phyloP scores from a whole-genome alignment of 2,329 filamentous ascomycete species.

The Trichophyton schoenleinii region DNA sequence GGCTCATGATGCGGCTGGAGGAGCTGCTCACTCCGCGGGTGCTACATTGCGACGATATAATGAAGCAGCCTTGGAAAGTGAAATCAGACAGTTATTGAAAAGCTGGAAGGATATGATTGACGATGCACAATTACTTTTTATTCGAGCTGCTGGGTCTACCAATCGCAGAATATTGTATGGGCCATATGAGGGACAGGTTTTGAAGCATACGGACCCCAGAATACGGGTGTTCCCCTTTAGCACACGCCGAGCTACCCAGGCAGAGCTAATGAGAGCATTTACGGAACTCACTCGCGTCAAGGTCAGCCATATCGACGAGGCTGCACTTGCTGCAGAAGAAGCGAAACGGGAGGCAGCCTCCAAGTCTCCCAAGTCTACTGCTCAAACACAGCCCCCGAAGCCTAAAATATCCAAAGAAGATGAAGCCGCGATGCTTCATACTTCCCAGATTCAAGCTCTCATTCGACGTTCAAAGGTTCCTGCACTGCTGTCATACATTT shows the following conservation, averaged over 20 bases:
- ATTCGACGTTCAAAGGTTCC: conserved; percentile 84
- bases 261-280: conserved; percentile 86
- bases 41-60: conserved; percentile 85
- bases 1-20: conserved; percentile 86
- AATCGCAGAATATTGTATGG: conserved; percentile 83
- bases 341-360: conserved; percentile 32
- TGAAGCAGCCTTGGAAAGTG: conserved; percentile 77
- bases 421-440: conserved; percentile 69
- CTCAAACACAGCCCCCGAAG: conserved; percentile 27
- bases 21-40: conserved; percentile 85
- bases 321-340: conserved; percentile 42
- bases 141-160: conserved; percentile 74
- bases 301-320: conserved; percentile 62
- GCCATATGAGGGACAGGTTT: conserved; percentile 76
- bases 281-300: conserved; percentile 89
- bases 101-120: conserved; percentile 85
- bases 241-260: conserved; percentile 81
- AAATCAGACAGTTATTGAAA: conserved; percentile 65
- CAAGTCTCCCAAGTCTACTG: conserved; percentile 26
- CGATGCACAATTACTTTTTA: conserved; percentile 70
- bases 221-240: conserved; percentile 86
- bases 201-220: conserved; percentile 65
- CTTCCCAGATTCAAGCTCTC: conserved; percentile 74
- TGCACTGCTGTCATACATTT: conserved; percentile 70
- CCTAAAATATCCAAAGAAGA: conserved; percentile 69